A percentile compares a stretch with the other conserved stretches of the same genome.
Conservation (phyloP, 192 early-diverging fungal genomes). For the Dissophora ornata region DNA sequence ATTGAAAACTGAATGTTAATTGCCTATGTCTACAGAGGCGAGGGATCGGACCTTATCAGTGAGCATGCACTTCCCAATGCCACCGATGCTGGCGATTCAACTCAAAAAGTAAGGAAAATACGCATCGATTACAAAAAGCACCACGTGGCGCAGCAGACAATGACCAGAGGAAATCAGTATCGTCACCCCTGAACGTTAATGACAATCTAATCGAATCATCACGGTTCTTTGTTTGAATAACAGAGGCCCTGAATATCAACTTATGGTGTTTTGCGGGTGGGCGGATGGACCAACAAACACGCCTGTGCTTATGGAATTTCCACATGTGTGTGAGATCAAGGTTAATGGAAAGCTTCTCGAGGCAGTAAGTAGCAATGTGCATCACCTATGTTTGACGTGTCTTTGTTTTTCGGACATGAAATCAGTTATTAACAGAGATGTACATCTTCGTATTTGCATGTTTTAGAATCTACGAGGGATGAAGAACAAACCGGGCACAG, state of each 20-base stretch:
- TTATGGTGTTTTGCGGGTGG: slow-evolving; percentile 58
- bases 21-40: slow-evolving; percentile 23
- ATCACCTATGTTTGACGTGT: no score
- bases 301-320: slow-evolving; percentile 57
- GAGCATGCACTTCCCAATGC: slow-evolving; percentile 6
- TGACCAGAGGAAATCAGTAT: no score
- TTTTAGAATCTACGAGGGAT: slow-evolving; percentile 66
- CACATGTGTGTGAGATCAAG: slow-evolving; percentile 59
- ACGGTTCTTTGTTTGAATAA: neutral
- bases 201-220: neutral
- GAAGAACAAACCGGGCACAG: slow-evolving; percentile 68
- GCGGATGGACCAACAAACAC: slow-evolving; percentile 17
- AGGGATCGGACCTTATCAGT: slow-evolving; percentile 47
- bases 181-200: no score
- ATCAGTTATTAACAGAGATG: no score
- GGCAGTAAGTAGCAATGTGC: slow-evolving; percentile 46
- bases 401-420: no score
- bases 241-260: slow-evolving; percentile 45
- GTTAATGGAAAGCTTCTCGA: slow-evolving; percentile 55
- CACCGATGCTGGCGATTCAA: slow-evolving; percentile 36
- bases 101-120: slow-evolving; percentile 44
- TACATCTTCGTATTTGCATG: no score
- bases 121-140: neutral
- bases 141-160: no score
- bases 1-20: no score